Evolutionary conservation across 768 basidiomycete species (phyloP).

Genomic region (Tephrocybe sp.): DNA sequence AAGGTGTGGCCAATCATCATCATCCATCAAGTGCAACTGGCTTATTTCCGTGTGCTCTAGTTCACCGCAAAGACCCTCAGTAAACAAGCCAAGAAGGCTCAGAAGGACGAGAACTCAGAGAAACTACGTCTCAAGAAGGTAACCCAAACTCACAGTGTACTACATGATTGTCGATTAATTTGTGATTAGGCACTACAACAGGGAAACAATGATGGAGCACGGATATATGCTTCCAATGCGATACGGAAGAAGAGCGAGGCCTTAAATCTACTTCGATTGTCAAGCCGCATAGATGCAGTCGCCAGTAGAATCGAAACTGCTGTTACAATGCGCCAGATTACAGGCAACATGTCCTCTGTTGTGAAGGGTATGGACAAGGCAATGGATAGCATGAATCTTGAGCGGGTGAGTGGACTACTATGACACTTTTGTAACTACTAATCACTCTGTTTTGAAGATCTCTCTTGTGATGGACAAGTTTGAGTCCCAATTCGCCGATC

Average conservation of each 20-base stretch:
- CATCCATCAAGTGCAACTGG: conserved; percentile 4
- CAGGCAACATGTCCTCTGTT: conserved; percentile 94
- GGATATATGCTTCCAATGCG: conserved; percentile 97
- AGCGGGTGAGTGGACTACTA: conserved; percentile 62
- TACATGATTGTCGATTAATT: not conserved
- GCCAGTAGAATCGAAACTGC: conserved; percentile 97
- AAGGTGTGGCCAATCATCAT: conserved; percentile 60
- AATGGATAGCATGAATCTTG: conserved; percentile 99
- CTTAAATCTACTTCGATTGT: conserved; percentile 86
- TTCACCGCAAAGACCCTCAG: conserved; percentile 97
- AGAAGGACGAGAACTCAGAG: conserved; percentile 91
- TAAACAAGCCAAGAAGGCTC: conserved; percentile 95
- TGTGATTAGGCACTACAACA: conserved; percentile 83
- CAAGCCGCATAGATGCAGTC: conserved; percentile 94
- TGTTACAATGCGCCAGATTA: conserved; percentile 95
- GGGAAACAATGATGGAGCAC: conserved; percentile 94
- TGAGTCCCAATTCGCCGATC: conserved; percentile 92
- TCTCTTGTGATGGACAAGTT: conserved; percentile 99
- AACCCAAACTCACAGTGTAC: not conserved
- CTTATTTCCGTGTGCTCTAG: conserved; percentile 37
- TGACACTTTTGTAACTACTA: not conserved
- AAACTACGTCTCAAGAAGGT: conserved; percentile 94
- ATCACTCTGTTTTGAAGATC: conserved; percentile 54
- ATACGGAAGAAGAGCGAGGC: conserved; percentile 98
- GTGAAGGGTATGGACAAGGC: conserved; percentile 99